phyloP scores from a whole-genome alignment of 202 grass and related monocot genomes.

The Schoenoplectus triqueter region DNA sequence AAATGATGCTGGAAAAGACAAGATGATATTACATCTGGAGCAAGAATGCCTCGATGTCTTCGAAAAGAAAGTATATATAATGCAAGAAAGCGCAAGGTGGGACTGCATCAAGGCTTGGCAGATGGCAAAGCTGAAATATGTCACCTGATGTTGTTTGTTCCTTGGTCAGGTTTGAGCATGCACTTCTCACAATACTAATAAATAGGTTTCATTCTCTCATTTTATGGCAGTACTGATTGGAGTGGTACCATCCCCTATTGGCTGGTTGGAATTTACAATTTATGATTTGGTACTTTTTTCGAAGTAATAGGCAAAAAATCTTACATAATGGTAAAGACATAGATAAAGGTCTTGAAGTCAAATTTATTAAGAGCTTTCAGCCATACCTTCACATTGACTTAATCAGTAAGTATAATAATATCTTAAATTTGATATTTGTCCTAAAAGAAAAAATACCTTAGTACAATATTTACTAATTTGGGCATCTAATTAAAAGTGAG shows the following conservation, averaged over 20 bases:
- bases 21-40: constrained; percentile 63
- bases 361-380: constrained; percentile 60
- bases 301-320: no score
- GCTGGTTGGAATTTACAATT: no score
- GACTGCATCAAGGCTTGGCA: constrained; percentile 58
- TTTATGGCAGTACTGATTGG: neutral
- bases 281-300: no score
- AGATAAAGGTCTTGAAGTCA: no score
- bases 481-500: constrained; percentile 26
- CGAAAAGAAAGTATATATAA: constrained; percentile 55
- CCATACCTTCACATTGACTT: constrained; percentile 80
- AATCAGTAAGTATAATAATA: constrained; percentile 69
- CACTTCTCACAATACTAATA: constrained; percentile 13
- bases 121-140: constrained; percentile 64
- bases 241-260: no score
- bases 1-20: constrained; percentile 68
- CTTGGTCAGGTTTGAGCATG: constrained; percentile 61
- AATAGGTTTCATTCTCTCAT: constrained; percentile 23
- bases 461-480: neutral
- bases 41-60: constrained; percentile 78
- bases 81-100: constrained; percentile 59
- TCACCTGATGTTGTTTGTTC: constrained; percentile 57
- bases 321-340: no score
- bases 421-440: constrained; percentile 27
- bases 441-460: neutral